Base-by-base conservation (phyloP, 2,329 filamentous ascomycete species). In the Bipolaris bicolor region DNA sequence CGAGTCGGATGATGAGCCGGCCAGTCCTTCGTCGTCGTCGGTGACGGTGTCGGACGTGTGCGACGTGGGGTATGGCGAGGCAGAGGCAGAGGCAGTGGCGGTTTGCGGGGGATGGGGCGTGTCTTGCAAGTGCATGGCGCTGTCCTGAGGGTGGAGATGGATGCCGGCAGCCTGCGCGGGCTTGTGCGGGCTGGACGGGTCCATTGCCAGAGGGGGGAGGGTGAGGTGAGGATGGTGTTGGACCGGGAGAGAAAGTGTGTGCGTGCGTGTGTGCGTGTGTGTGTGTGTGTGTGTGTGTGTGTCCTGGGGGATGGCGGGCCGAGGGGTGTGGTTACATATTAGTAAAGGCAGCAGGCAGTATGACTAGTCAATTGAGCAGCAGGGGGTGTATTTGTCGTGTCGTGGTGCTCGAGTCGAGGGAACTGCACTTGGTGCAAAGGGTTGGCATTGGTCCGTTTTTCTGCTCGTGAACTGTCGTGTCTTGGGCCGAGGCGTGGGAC, bases 1-100 rank as follows among this genome's bases (percentile, higher is more conserved):
- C 2, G 72, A 75, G 58, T 77, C 74, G 7, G 70, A 71, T 10
- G 57, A 63, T 22, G 57, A 61, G 49, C 65, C 68, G 33, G 59
- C 45, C 10, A 45, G 31, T n/a, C 58, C 53, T 3, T 57, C 48
- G 22, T 59, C 52, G 45, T 52, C 48, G 11, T 34, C 15, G 16
- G 40, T n/a, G 16, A 46, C 41, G 13, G 49, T 39, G 36, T 44
- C 29, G 15, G 40, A 22, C 13, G 40, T 22, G 22, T 43, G 20
- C 20, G 40, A 43, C 20, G 40, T n/a, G 13, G 22, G 20, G 40
- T 43, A 43, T 10, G 39, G 13, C 11, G 44, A 31, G 47, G 52
- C 34, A 15, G 40, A 36, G 10, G 48, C 26, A 46, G 44, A 31
- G 47, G 52, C 34, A 15, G 40, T 36, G 10, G 48, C 26, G 44